Conservation (phyloP, 495 filamentous ascomycete genomes). For the Aspergillus asperescens region DNA sequence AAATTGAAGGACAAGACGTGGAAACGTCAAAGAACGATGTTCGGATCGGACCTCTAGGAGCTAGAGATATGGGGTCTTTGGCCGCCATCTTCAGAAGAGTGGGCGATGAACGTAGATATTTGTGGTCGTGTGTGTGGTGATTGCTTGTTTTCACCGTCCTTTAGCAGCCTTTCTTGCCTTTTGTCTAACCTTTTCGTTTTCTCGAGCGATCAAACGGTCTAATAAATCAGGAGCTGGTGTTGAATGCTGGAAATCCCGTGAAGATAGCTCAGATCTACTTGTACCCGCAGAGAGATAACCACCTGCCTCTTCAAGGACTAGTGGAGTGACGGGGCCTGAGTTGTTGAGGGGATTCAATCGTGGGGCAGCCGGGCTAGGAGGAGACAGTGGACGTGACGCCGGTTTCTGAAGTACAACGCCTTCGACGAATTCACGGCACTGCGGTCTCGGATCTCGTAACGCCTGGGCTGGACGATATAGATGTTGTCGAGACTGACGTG, state of each 20-base stretch:
- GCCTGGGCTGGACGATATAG: slow-evolving; percentile 32
- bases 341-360: slow-evolving; percentile 63
- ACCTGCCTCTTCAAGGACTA: slow-evolving; percentile 57
- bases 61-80: neutral
- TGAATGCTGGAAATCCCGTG: slow-evolving; percentile 19
- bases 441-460: slow-evolving; percentile 36
- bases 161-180: slow-evolving; percentile 30
- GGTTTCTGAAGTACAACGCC: slow-evolving; percentile 19
- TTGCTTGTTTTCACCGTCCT: slow-evolving; percentile 25
- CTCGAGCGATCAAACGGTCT: slow-evolving; percentile 35
- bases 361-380: slow-evolving; percentile 54
- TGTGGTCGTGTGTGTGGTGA: too few relatives aligned
- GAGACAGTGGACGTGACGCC: slow-evolving; percentile 29
- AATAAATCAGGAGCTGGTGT: slow-evolving; percentile 32
- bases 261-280: slow-evolving; percentile 17
- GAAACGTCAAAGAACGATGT: neutral
- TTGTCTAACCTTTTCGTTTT: slow-evolving; percentile 37
- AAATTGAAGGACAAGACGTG: neutral
- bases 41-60: neutral
- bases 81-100: neutral
- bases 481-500: slow-evolving; percentile 30
- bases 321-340: slow-evolving; percentile 72
- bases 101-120: neutral
- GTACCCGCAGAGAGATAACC: slow-evolving; percentile 49
- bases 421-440: slow-evolving; percentile 39